Base-by-base conservation (phyloP, 257 asterid genomes). In the Perilla frutescens region DNA sequence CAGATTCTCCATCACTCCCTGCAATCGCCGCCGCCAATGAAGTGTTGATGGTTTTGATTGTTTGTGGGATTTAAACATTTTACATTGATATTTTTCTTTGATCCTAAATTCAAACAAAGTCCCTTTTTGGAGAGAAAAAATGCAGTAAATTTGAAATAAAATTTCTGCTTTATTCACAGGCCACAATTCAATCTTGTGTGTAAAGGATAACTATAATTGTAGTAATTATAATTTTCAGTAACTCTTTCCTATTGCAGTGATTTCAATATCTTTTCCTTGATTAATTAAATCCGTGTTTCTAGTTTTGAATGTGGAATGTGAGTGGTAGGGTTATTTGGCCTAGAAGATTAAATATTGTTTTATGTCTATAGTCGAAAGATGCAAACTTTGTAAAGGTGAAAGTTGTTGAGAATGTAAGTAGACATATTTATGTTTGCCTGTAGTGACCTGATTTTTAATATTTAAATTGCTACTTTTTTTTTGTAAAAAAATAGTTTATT, bases 31-130 rank as follows among this genome's bases (percentile, higher is more conserved):
- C n/a, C n/a, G n/a, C n/a, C 32, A 37, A 62, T 51, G 57, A 53
- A 40, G 64, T 12, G 3, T 62, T 50, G 10, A 45, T 45, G 6
- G 15, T 73, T 61, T 3, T 53, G 8, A 5, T 26, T 7, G 15
- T 36, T 70, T 63, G 49, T 12, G 53, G 73, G 70, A 36, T 56
- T 37, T 6, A 32, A 39, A n/a, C 62, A 47, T 48, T 63, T 45
- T 62, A 15, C 10, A 7, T 47, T 32, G 50, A 7, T 26, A 7
- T 45, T 71, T 68, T 47, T 15, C 40, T 54, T 34, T 63, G 71
- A 37, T 75, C 71, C 41, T 50, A 40, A 72, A n/a, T 50, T 26
- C 47, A 50, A 13, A 31, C 12, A 11, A 6, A 34, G 7, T n/a
- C 29, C 40, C 34, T 41, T 62, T 50, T 29, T 5, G 15, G 2